Evolutionary conservation across 106 monocot genomes (phyloP), one percentile per base, ranked within the genome.

Genomic region (Amphibolis antarctica): DNA sequence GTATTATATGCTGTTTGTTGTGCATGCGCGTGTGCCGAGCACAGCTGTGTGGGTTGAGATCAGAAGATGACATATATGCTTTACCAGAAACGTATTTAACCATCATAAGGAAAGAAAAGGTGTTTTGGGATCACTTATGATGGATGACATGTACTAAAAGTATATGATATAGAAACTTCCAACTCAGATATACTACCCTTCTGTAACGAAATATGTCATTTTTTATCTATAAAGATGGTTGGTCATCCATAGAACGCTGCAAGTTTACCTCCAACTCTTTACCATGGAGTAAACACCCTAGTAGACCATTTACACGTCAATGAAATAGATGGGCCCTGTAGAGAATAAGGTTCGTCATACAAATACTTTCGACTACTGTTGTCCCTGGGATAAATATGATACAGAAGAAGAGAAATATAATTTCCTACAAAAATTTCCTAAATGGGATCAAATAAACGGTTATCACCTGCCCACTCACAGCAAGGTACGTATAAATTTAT

Each of bases 1-100:
- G 46, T 88, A 79, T 48, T 88, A 88, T 50, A 48, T 88, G 42
- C 49, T 81, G 74, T 88, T 88, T 60, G 74, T 88, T n/a, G 81
- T 88, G 62, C 84, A 84, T 28, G 78, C 44, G 9, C 81, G 76
- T 36, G 78, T 81, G 26, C 88, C 84, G 26, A 74, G 81, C 73
- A 44, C 28, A 18, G 84, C 66, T 11, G 76, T 63, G 4, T 88
- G 88, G 88, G 65, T 88, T 17, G 43, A 43, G 42, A 60, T 60
- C n/a, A 36, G 27, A 10, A 13, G 46, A 25, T 24, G 18, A 60
- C 28, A n/a, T n/a, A n/a, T n/a, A n/a, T n/a, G n/a, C n/a, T n/a
- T n/a, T n/a, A n/a, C n/a, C n/a, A n/a, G n/a, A n/a, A n/a, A n/a
- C n/a, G n/a, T n/a, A n/a, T n/a, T n/a, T n/a, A n/a, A n/a, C n/a